Percentiles rank a stretch among this genome's conserved stretches.
These are phyloP conservation scores for Helotiales sp. DNA, from an alignment of 2,329 filamentous ascomycete genomes.

Conservation along the genomic window DNA sequence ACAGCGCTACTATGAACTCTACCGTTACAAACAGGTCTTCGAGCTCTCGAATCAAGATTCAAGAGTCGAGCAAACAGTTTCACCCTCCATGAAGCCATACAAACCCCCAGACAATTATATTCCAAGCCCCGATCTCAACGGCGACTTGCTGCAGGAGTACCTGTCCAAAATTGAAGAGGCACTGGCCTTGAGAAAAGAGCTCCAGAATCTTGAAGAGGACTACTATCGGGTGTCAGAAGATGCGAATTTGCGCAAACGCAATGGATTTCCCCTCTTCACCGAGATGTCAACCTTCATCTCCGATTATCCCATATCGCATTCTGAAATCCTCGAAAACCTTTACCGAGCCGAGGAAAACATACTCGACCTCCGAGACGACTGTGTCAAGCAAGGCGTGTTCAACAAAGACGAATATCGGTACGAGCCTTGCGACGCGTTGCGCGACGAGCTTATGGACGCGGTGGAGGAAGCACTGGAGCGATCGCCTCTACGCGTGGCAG, in stretches of 20 bases:
- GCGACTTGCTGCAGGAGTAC: slow-evolving; percentile 25
- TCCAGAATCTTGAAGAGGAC: slow-evolving; percentile 29
- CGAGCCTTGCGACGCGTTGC: slow-evolving; percentile 29
- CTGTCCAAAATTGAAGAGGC: slow-evolving; percentile 25
- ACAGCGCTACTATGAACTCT: slow-evolving; percentile 23
- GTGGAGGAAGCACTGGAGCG: slow-evolving; percentile 31
- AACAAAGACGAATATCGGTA: slow-evolving; percentile 30
- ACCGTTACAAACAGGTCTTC: slow-evolving; percentile 22
- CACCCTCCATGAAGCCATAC: slow-evolving; percentile 26
- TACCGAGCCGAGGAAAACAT: slow-evolving; percentile 29
- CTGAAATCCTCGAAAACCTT: slow-evolving; percentile 25
- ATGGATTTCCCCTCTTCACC: slow-evolving; percentile 23
- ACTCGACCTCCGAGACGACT: slow-evolving; percentile 28
- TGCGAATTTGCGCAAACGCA: slow-evolving; percentile 23
- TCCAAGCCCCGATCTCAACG: slow-evolving; percentile 16
- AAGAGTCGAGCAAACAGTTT: slow-evolving; percentile 24
- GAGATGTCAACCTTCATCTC: slow-evolving; percentile 25
- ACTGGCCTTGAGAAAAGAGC: slow-evolving; percentile 23
- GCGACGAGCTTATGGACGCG: slow-evolving; percentile 34
- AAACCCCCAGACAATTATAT: slow-evolving; percentile 14
- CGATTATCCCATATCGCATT: slow-evolving; percentile 29
- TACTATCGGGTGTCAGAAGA: slow-evolving; percentile 23
- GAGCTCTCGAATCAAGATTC: slow-evolving; percentile 11
- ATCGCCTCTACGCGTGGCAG: slow-evolving; percentile 30
- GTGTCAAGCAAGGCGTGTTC: slow-evolving; percentile 31